Percentiles rank a stretch among this genome's conserved stretches.
Conservation (phyloP, 257 asterid species). For the Leptodermis oblonga region DNA sequence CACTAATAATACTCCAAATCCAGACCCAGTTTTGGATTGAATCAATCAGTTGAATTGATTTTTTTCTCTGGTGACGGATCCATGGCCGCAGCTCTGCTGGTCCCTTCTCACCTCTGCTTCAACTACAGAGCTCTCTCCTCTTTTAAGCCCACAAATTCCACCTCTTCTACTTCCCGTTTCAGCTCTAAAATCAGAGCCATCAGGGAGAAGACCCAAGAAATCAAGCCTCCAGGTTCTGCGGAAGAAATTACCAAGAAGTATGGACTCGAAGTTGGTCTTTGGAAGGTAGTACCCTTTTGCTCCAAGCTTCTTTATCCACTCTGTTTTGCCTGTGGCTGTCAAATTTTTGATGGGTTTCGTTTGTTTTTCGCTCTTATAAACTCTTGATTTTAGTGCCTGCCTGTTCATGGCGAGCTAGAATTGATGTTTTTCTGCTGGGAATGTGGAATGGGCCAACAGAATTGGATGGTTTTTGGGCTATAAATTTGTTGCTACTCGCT, state of each 20-base stretch:
- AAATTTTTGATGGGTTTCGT: background rate
- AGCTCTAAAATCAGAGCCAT: slow-evolving; percentile 58
- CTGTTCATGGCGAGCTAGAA: too few relatives aligned
- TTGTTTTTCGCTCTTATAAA: too few relatives aligned
- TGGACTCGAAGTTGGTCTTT: slow-evolving; percentile 96
- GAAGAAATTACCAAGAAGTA: slow-evolving; percentile 78
- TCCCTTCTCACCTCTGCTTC: slow-evolving; percentile 31
- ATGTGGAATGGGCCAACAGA: background rate
- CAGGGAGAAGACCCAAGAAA: slow-evolving; percentile 74
- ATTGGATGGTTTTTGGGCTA: background rate
- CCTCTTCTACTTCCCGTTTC: slow-evolving; percentile 17
- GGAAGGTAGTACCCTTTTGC: slow-evolving; percentile 59
- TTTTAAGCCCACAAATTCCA: slow-evolving; percentile 9
- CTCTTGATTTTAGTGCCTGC: background rate
- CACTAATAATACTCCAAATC: too few relatives aligned
- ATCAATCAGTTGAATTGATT: background rate
- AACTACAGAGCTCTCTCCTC: slow-evolving; percentile 19
- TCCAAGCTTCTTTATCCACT: background rate
- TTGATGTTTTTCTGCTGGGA: background rate
- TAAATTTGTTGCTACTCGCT: background rate
- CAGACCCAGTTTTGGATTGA: background rate
- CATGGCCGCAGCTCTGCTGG: slow-evolving; percentile 54
- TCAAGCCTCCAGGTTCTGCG: slow-evolving; percentile 48
- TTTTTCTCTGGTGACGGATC: background rate
- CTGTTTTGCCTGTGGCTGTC: background rate